Base-by-base conservation (phyloP, 768 basidiomycete genomes). In the Suillus paluster region DNA sequence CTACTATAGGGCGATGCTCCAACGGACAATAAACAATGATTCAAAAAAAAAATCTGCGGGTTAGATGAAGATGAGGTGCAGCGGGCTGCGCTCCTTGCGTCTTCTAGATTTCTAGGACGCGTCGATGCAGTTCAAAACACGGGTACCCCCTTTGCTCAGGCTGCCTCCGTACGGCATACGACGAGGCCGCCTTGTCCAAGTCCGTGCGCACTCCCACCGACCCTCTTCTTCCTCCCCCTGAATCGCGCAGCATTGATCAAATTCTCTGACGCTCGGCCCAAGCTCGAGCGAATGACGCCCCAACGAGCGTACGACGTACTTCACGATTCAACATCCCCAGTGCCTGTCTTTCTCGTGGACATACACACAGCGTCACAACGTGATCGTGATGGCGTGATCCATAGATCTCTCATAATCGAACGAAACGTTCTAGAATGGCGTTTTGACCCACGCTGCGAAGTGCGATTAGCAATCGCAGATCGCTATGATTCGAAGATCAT, bases 391-490 rank as follows among this genome's bases (percentile, higher is more conserved):
- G 92, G 92, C 0, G 80, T 75, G 0, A 88, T 93, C 59, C 79
- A 79, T 9, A 90, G 91, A 0, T 83, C 90, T n/a, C 75, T 92
- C 59, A 76, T 90, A 58, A 83, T 93, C 61, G 91, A 92, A 68
- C 82, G 91, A 25, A 92, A 90, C 68, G 83, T 86, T 6, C 80
- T 94, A 58, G 92, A 94, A 71, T 92, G 90, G 90, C 82, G 85
- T 25, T 87, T 94, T 65, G 91, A 94, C 73, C 92, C 91, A 4
- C 80, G 89, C 59, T 81, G 77, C 65, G 78, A 82, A 7, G 78
- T 83, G 14, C 79, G 87, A 38, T 74, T 93, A 58, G 75, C 83
- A 1, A 86, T 92, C 64, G 91, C 85, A 25, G 87, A 91, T 74
- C 78, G 90, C 59, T 93, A 90, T 66, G 92, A 93, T 75, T 69